Evolutionary conservation across 192 early-diverging fungal genomes (phyloP), one percentile per base, ranked within the genome.

Genomic region (Geranomyces variabilis): DNA sequence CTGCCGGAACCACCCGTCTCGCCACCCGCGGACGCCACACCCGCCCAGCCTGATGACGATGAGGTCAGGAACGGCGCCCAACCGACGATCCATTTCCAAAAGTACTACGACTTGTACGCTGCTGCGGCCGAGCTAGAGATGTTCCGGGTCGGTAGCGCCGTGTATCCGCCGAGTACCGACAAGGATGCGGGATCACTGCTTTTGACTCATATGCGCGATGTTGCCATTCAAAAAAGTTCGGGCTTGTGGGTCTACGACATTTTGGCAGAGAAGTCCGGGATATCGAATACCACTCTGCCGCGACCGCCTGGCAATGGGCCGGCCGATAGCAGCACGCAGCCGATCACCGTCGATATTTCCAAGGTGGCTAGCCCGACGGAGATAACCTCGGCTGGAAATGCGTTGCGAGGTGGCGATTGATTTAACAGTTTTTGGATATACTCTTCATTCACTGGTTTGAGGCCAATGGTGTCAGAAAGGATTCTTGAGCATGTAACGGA

Each of bases 21-120:
- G 36, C 10, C 5, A 41, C 36, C 36, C 36, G 36, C 36, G 5
- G 36, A 10, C 3, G 36, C 36, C 36, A 41, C 36, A 41, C 36
- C 10, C 36, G 36, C 36, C 3, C 36, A 41, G 10, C 36, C 36
- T 10, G 36, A 41, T 41, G 36, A 41, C 5, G 36, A 10, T 7
- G 36, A 41, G 10, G 3, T 7, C 36, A 3, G 5, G 3, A 10
- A 41, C 10, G 3, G 10, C 65, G 36, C 41, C 36, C n/a, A 19
- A 21, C 47, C 46, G 31, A 53, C 46, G 6, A 70, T 86, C 62
- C 77, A 86, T 62, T 83, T 86, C 46, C 65, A 78, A n/a, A 83
- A 83, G 66, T 83, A 73, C 69, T 83, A 86, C 69, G 73, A 80
- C 70, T 61, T 86, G 71, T 86, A 80, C 67, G 48, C 76, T 13